Conservation (phyloP, 2,329 filamentous ascomycete species). For the Stachybotrys chlorohalonatus region DNA sequence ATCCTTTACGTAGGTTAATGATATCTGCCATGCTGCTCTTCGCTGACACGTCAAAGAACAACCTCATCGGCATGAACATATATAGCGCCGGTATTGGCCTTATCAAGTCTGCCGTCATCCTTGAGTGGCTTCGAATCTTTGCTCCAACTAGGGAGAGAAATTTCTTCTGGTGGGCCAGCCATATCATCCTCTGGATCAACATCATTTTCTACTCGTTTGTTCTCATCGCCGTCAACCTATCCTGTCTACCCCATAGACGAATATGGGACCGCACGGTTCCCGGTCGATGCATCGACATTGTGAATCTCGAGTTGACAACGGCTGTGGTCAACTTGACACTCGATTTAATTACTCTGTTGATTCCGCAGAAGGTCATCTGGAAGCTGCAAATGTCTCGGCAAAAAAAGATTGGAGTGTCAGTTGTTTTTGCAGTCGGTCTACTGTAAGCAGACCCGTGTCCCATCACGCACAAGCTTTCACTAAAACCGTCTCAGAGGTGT, state of each 20-base stretch:
- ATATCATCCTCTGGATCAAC: not conserved
- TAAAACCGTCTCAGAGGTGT: not conserved
- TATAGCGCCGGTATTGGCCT: not conserved
- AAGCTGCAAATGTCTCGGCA: constrained; percentile 8
- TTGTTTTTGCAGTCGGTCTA: constrained; percentile 11
- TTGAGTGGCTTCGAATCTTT: not conserved
- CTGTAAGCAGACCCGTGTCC: constrained; percentile 5
- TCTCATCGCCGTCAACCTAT: not conserved
- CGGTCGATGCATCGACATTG: not conserved
- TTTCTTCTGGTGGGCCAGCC: not conserved
- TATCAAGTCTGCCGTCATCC: not conserved
- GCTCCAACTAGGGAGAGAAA: not conserved
- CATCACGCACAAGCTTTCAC: not conserved
- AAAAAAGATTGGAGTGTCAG: constrained; percentile 8
- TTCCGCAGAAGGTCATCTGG: constrained; percentile 8
- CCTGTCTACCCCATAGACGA: not conserved
- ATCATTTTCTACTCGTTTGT: not conserved
- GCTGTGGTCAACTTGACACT: constrained; percentile 9
- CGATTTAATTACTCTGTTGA: constrained; percentile 10
- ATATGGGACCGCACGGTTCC: not conserved
- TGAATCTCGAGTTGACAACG: not conserved
- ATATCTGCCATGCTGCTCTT: not conserved
- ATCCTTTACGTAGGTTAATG: not conserved
- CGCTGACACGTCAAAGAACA: not conserved
- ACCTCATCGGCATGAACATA: not conserved